Base-by-base conservation (phyloP, 2,329 filamentous ascomycete genomes). In the Xylaria multiplex region DNA sequence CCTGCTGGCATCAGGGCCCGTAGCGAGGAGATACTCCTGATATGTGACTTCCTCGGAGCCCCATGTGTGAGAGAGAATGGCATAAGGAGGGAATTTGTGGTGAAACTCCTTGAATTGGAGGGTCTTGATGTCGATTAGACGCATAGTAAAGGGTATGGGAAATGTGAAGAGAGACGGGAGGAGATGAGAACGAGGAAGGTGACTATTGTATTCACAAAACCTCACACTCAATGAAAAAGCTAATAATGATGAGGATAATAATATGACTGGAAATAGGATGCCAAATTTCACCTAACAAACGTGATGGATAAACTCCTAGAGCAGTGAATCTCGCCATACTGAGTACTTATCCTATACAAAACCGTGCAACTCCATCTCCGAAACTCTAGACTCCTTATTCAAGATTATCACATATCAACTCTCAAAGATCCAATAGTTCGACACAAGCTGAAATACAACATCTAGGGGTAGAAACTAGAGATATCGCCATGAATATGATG, bases 51-150 rank as follows among this genome's bases (percentile, higher is more conserved):
- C 79, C n/a, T 74, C 72, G 27, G 67, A 59, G 2, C 71, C 73
- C 79, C 79, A 81, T 1, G 75, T 77, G 59, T 81, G 80, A 0
- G 79, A 81, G 14, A 81, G 75, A 48, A 81, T 81, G 8, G 78
- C 78, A 54, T 81, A 81, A 2, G 57, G 68, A 0, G 77, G 78
- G 3, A 56, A 9, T 1, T 52, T 2, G 69, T 71, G 70, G 62
- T 74, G 69, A 60, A 79, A 77, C 54, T 77, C 76, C 42, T 75
- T 66, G 27, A 81, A 69, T 59, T 77, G 65, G 46, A 75, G 70
- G 22, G 76, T 81, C 6, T 72, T 68, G 14, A 76, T 72, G 62
- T 81, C 73, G 53, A 81, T 75, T 27, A 81, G 76, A 45, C 77
- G 75, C 79, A 81, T 81, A 19, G 46, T n/a, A n/a, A n/a, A n/a